A percentile compares a stretch with the other conserved stretches of the same genome.
Evolutionary conservation across 2,329 filamentous ascomycete genomes (phyloP).

Genomic region (Fusarium odoratissimum): DNA sequence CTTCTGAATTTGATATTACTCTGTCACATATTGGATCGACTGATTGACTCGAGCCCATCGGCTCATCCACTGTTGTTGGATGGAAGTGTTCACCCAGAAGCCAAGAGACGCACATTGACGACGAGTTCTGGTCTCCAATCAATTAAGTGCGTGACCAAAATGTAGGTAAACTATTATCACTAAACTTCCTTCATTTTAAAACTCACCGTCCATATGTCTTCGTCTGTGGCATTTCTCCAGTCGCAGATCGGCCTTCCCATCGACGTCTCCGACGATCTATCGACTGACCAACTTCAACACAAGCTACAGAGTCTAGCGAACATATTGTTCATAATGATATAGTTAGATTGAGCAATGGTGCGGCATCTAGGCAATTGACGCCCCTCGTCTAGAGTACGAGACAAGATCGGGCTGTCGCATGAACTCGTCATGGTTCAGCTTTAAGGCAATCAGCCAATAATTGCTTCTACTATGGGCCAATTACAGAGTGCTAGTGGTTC

Average conservation of each 20-base stretch:
- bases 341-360: no score
- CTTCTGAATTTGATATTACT: not conserved
- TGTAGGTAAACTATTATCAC: no score
- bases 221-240: no score
- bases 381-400: not conserved
- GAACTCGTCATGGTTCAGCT: not conserved
- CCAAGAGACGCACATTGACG: no score
- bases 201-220: not conserved
- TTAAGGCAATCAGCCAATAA: not conserved
- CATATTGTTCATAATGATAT: not conserved
- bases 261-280: not conserved
- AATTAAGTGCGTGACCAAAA: not conserved
- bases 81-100: not conserved
- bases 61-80: not conserved
- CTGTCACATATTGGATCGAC: not conserved
- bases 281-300: not conserved
- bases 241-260: not conserved
- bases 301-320: no score
- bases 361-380: not conserved
- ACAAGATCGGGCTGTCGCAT: not conserved
- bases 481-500: not conserved
- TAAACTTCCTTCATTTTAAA: no score
- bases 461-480: not conserved
- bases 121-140: not conserved
- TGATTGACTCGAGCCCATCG: no score